Base-by-base conservation (phyloP, 495 filamentous ascomycete species). In the Tuber indicum region DNA sequence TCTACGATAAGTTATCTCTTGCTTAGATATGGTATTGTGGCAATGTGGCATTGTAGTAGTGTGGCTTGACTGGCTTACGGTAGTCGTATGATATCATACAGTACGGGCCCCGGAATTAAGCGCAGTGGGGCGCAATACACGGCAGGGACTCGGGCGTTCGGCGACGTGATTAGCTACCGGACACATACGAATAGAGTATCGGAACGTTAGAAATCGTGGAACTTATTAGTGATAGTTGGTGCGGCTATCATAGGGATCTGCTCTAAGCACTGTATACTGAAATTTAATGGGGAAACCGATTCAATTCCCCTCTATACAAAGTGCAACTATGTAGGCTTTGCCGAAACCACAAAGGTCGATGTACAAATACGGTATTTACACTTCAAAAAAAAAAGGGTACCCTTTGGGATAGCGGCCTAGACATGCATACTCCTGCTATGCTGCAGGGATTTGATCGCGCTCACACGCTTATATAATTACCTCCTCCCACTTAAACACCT, bases 401-500 rank as follows among this genome's bases (percentile, higher is more conserved):
- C 58, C 26, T 36, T 17, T 6, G 26, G 26, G 58, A 17, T 66
- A 32, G 58, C 12, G 12, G 9, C 58, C 14, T 62, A 62, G 21
- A 32, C 3, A 32, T 32, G 52, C n/a, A 16, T 62, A 2, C n/a
- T 32, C 4, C 52, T 62, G 52, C n/a, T 32, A 10, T 66, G 58
- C 14, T 36, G 10, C 58, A 66, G 26, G 58, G 7, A 66, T 36
- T 36, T 14, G 16, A 32, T 19, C 7, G 26, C 16, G 17, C 26
- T 36, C 26, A 19, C 26, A 66, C 32, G 16, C 58, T 52, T 8
- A 36, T 36, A 10, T 36, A 32, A 1, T 66, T 32, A 66, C 39
- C 58, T 74, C 71, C 74, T 81, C 73, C 10, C 87, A 70, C 44
- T 85, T 85, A 83, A 94, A 97, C 75, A 88, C 88, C 80, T 87